Conservation (phyloP, 495 filamentous ascomycete genomes). For the Lineolata rhizophorae region DNA sequence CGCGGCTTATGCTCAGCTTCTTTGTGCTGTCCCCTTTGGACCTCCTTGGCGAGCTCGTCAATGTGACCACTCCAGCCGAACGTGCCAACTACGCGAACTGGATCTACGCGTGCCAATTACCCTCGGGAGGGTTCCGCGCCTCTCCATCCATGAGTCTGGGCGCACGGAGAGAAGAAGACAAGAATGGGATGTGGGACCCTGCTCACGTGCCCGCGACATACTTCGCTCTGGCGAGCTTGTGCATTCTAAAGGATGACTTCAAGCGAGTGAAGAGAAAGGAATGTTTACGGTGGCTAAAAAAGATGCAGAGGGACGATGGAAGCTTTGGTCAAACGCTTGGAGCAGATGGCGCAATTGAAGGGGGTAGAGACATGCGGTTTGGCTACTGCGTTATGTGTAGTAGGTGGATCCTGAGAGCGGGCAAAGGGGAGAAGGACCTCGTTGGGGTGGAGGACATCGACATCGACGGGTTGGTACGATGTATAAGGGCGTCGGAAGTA, state of each 20-base stretch:
- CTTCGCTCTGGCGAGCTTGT: constrained; percentile 59
- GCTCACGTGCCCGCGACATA: constrained; percentile 70
- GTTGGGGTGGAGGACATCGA: constrained; percentile 50
- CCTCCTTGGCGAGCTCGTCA: constrained; percentile 40
- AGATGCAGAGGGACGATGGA: constrained; percentile 61
- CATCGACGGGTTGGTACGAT: constrained; percentile 40
- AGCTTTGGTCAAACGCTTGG: constrained; percentile 74
- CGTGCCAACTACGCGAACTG: constrained; percentile 39
- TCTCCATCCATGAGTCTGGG: constrained; percentile 45
- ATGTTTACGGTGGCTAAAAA: constrained; percentile 51
- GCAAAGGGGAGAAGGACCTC: constrained; percentile 20
- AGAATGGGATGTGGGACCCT: constrained; percentile 39
- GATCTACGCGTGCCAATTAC: constrained; percentile 57
- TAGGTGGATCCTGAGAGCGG: constrained; percentile 50
- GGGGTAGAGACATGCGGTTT: constrained; percentile 66
- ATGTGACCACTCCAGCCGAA: constrained; percentile 31
- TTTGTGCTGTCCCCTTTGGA: constrained; percentile 75
- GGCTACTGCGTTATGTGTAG: constrained; percentile 64
- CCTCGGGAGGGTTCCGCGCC: constrained; percentile 58
- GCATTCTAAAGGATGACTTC: constrained; percentile 54
- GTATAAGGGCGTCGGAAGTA: constrained; percentile 51
- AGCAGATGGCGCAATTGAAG: constrained; percentile 37
- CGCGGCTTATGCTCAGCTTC: constrained; percentile 71
- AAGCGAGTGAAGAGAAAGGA: constrained; percentile 40
- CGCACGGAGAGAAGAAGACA: too few relatives aligned